These are phyloP conservation scores for Bipolaris sorokiniana DNA, from an alignment of 2,329 filamentous ascomycete genomes.

Conservation along the genomic window DNA sequence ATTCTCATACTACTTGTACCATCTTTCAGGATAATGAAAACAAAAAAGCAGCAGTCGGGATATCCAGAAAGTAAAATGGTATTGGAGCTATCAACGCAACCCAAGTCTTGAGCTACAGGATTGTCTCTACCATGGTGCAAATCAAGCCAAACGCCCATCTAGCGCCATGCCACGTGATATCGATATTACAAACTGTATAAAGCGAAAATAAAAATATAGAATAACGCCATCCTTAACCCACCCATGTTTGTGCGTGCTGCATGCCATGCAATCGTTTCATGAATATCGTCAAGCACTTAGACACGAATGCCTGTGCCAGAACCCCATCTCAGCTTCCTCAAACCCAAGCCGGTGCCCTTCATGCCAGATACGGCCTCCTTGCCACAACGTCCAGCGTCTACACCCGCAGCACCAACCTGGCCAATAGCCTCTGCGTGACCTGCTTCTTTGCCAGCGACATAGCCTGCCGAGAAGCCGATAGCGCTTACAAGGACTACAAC, in stretches of 20 bases:
- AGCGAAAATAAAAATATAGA: too few relatives aligned
- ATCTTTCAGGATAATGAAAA: too few relatives aligned
- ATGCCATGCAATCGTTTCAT: constrained; percentile 7
- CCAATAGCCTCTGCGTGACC: constrained; percentile 58
- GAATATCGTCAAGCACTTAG: constrained; percentile 4
- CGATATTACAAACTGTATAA: constrained; percentile 1
- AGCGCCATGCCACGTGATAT: constrained; percentile 4
- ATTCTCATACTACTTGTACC: too few relatives aligned
- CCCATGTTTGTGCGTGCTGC: constrained; percentile 2
- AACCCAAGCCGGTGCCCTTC: constrained; percentile 36
- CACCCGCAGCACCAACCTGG: constrained; percentile 36
- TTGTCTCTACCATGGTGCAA: background rate
- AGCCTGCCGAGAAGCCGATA: constrained; percentile 69
- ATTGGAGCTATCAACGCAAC: background rate
- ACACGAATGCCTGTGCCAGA: constrained; percentile 34
- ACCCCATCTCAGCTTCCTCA: constrained; percentile 43
- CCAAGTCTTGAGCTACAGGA: background rate
- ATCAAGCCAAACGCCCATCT: background rate
- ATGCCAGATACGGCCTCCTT: constrained; percentile 40
- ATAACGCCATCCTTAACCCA: background rate
- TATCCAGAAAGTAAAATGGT: background rate
- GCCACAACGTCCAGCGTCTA: constrained; percentile 42
- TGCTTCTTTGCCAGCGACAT: constrained; percentile 65
- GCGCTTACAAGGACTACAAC: constrained; percentile 69
- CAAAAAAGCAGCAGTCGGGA: too few relatives aligned